Base-by-base conservation (phyloP, 1,139 yeast species). In the Magnusiomyces sp. region DNA sequence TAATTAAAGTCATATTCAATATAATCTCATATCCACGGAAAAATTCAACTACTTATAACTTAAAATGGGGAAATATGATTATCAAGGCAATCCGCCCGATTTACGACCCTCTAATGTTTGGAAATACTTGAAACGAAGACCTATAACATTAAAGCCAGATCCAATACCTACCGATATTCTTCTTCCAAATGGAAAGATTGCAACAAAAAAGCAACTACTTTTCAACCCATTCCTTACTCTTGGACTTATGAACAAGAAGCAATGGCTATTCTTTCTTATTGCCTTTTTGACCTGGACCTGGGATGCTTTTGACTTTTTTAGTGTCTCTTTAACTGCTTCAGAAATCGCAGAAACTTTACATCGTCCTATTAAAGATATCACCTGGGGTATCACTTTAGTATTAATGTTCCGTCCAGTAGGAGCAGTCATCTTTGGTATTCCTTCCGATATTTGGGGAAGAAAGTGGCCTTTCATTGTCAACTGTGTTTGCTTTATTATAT, bases 371-470 rank as follows among this genome's bases (percentile, higher is more conserved):
- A 73, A 76, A 34, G 76, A 77, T 47, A 72, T 84, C 55, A 79
- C 90, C 4, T 84, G 92, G 90, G 92, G 90, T 54, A 80, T 84
- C 55, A 84, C 94, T 0, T 70, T 84, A 51, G 94, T 84, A 43
- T 74, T 84, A 51, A 83, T 85, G 90, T 71, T 84, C 56, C 74
- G 94, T 58, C 80, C 89, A 2, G 79, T 82, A n/a, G 94, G 94
- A 50, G 89, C 92, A 13, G 63, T 81, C 34, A 68, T 80, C 34
- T 83, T 83, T 60, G 94, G 94, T 43, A 69, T 76, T 50, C 65
- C 77, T 36, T 79, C 83, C 52, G 94, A 85, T 65, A 69, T 74
- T 58, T 82, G 75, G 61, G 94, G 94, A 36, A 72, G 92, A 60
- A 83, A 82, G 61, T 80, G 80, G 78, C 87, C 92, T 0, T 75